Percentiles rank a stretch among this genome's conserved stretches.
Conservation (phyloP, 768 basidiomycete genomes). For the Termitomyces sp. region DNA sequence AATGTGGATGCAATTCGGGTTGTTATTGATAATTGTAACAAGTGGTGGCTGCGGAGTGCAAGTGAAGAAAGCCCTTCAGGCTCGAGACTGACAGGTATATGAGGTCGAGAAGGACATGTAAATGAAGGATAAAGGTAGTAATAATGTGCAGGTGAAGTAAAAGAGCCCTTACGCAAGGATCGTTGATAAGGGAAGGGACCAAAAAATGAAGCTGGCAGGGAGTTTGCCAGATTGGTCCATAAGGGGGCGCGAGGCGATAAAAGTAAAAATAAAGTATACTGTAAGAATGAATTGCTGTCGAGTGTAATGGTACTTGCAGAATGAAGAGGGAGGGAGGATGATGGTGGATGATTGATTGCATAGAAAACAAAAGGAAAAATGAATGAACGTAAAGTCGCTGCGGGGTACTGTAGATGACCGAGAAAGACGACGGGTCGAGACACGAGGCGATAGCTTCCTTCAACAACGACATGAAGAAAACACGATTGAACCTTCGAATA, state of each 20-base stretch:
- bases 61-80: conserved; percentile 17
- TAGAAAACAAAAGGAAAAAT: conserved; percentile 36
- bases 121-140: conserved; percentile 26
- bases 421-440: conserved; percentile 25
- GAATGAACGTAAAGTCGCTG: conserved; percentile 37
- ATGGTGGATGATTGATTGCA: conserved; percentile 50
- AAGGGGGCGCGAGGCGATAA: conserved; percentile 46
- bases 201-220: conserved; percentile 27
- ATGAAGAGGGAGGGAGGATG: conserved; percentile 38
- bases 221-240: conserved; percentile 28
- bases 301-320: conserved; percentile 33
- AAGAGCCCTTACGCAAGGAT: conserved; percentile 16
- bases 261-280: conserved; percentile 81
- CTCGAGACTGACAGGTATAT: conserved; percentile 17
- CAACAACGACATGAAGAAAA: conserved; percentile 22
- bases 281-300: conserved; percentile 52
- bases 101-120: conserved; percentile 14
- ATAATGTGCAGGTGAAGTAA: conserved; percentile 33
- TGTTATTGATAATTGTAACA: conserved; percentile 18
- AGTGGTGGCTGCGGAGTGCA: conserved; percentile 8
- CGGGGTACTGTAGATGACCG: conserved; percentile 36
- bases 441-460: conserved; percentile 20
- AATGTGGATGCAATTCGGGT: conserved; percentile 10
- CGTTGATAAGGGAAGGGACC: conserved; percentile 13
- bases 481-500: conserved; percentile 29